Base-by-base conservation (phyloP, 2,329 filamentous ascomycete genomes). In the Claviceps sorghi region DNA sequence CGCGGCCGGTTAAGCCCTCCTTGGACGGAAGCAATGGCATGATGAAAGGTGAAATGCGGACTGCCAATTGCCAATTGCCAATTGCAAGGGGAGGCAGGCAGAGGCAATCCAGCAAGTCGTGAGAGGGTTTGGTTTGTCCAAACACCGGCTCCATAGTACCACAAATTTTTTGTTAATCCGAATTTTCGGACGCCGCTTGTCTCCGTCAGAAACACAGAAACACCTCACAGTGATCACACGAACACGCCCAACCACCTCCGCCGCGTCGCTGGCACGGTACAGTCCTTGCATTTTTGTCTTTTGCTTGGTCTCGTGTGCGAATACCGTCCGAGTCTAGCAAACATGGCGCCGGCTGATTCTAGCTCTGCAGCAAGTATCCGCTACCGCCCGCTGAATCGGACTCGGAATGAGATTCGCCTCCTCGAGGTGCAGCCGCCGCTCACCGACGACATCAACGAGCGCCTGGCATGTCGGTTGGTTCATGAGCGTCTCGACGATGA, bases 401-500 rank as follows among this genome's bases (percentile, higher is more conserved):
- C 57, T 21, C 56, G 54, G 47, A 58, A 54, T 52, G 65, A 67
- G 54, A 57, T 67, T 21, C 65, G 65, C 29, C 55, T 67, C 51
- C 56, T 68, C 10, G 65, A 67, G 56, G 56, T 68, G 40, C 60
- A 64, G 45, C 59, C 65, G 8, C 53, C 60, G 17, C 52, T 58
- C 13, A 56, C 52, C 29, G 57, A 55, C 55, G 56, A 53, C 45
- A 54, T 64, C 50, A 58, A 57, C 26, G 65, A 66, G 26, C 57
- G 58, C 9, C 53, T 67, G 42, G 59, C 61, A n/a, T 67, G 64
- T 50, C 66, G 66, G 15, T 57, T 68, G 29, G 56, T 68, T 29
- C 64, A 61, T 22, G 54, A 61, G 34, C 55, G 56, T 2, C 60
- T 67, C 40, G 60, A 52, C 46, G 55, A 62, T 8, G 49, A 56